These are phyloP conservation scores for Globisporangium radiosum DNA, from an alignment of 352 stramenopile genomes.

Conservation along the genomic window DNA sequence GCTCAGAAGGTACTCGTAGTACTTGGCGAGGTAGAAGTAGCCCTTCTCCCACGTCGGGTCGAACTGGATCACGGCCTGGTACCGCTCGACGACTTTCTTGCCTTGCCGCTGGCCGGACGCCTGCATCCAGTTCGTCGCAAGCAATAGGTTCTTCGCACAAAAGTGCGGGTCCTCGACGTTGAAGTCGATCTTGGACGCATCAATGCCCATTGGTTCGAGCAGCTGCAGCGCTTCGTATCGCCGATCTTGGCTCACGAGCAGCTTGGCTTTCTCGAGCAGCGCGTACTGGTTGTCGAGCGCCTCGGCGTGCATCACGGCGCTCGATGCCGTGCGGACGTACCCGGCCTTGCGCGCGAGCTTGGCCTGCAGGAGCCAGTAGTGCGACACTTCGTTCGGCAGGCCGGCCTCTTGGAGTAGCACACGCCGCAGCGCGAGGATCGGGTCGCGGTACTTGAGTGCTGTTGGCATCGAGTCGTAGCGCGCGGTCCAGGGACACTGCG, in stretches of 20 bases:
- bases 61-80: conserved; percentile 92
- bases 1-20: conserved; percentile 88
- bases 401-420: conserved; percentile 70
- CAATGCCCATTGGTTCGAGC: conserved; percentile 75
- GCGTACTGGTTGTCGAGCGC: conserved; percentile 70
- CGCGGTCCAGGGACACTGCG: conserved; percentile 60
- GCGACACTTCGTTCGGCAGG: conserved; percentile 54
- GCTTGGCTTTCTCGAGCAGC: conserved; percentile 70
- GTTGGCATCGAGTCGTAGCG: conserved; percentile 66
- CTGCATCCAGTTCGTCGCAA: conserved; percentile 96
- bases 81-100: conserved; percentile 91
- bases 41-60: conserved; percentile 92
- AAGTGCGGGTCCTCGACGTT: conserved; percentile 68
- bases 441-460: conserved; percentile 80
- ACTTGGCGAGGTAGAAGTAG: conserved; percentile 88
- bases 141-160: conserved; percentile 86
- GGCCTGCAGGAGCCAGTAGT: conserved; percentile 78
- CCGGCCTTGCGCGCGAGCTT: conserved; percentile 83
- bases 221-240: conserved; percentile 83
- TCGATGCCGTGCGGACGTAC: conserved; percentile 72
- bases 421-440: conserved; percentile 74
- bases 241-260: conserved; percentile 74
- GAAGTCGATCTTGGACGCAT: conserved; percentile 66
- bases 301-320: conserved; percentile 82
- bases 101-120: conserved; percentile 91